These are phyloP conservation scores for Tetracladium marchalianum DNA, from an alignment of 495 filamentous ascomycete genomes.

Conservation along the genomic window DNA sequence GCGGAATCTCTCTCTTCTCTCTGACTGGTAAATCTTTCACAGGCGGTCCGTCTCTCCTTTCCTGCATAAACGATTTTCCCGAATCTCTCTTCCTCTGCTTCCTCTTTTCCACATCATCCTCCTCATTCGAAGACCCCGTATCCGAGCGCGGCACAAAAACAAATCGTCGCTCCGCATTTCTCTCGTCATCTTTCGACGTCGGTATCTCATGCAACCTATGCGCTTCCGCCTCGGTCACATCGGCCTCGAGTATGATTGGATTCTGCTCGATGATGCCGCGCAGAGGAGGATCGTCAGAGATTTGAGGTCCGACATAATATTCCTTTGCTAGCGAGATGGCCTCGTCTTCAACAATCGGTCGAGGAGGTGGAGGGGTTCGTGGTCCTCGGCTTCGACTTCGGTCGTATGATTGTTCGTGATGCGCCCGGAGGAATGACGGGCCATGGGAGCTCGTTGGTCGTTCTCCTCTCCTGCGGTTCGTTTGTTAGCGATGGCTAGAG, in stretches of 20 bases:
- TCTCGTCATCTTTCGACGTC: slow-evolving; percentile 5
- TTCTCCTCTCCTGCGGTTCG: no score
- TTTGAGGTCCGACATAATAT: background rate
- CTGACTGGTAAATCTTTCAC: background rate
- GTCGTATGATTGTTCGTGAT: background rate
- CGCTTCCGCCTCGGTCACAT: slow-evolving; percentile 11
- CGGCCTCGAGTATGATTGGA: slow-evolving; percentile 19
- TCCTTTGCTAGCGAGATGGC: slow-evolving; percentile 15
- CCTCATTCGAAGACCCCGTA: slow-evolving; percentile 3
- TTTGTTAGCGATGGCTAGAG: no score
- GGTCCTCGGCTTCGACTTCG: slow-evolving; percentile 8
- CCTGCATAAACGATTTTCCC: no score
- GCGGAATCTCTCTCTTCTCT: background rate
- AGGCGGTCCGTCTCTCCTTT: no score
- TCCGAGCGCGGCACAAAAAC: slow-evolving; percentile 13
- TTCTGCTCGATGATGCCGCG: slow-evolving; percentile 19
- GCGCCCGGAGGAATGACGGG: slow-evolving; percentile 1
- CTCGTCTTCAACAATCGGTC: slow-evolving; percentile 20
- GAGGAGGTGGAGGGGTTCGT: slow-evolving; percentile 6
- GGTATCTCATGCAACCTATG: slow-evolving; percentile 13
- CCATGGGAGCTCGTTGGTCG: background rate
- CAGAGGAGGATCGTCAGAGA: slow-evolving; percentile 17
- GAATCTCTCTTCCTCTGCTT: background rate
- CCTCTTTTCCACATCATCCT: slow-evolving; percentile 1
- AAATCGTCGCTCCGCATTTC: slow-evolving; percentile 15